phyloP scores from a whole-genome alignment of 2,329 filamentous ascomycete genomes.

The Furcasterigmium sp. region DNA sequence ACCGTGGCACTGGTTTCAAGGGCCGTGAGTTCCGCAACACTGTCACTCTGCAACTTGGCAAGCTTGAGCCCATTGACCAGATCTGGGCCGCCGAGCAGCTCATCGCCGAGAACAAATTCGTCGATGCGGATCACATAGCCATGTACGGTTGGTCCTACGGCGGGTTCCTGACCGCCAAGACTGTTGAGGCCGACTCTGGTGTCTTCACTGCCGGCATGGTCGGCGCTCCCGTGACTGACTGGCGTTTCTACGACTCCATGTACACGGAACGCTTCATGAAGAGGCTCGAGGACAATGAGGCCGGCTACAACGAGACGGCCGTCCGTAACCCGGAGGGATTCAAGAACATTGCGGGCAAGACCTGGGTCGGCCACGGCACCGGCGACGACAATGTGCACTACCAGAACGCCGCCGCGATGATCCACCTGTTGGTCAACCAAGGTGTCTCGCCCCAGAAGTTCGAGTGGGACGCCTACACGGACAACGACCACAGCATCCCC shows the following conservation, averaged over 20 bases:
- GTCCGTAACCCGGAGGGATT: conserved; percentile 56
- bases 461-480: conserved; percentile 60
- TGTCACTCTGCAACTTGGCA: conserved; percentile 55
- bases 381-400: conserved; percentile 71
- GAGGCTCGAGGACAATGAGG: conserved; percentile 47
- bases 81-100: conserved; percentile 60
- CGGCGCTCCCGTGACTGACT: conserved; percentile 62
- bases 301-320: conserved; percentile 56
- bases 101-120: conserved; percentile 40
- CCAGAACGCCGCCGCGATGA: conserved; percentile 57
- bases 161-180: conserved; percentile 62
- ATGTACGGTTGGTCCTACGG: conserved; percentile 69
- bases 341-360: conserved; percentile 54
- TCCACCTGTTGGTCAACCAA: conserved; percentile 54
- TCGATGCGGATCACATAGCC: conserved; percentile 54
- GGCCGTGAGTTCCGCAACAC: conserved; percentile 57
- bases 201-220: conserved; percentile 59
- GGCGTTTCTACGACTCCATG: conserved; percentile 66
- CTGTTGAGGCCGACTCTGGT: conserved; percentile 55
- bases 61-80: conserved; percentile 60
- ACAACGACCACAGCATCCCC: conserved; percentile 58
- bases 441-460: conserved; percentile 57
- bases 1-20: conserved; percentile 60
- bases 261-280: conserved; percentile 74
- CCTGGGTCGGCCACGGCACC: conserved; percentile 60